These are phyloP conservation scores for Fusarium tricinctum DNA, from an alignment of 2,329 filamentous ascomycete species.

Conservation along the genomic window DNA sequence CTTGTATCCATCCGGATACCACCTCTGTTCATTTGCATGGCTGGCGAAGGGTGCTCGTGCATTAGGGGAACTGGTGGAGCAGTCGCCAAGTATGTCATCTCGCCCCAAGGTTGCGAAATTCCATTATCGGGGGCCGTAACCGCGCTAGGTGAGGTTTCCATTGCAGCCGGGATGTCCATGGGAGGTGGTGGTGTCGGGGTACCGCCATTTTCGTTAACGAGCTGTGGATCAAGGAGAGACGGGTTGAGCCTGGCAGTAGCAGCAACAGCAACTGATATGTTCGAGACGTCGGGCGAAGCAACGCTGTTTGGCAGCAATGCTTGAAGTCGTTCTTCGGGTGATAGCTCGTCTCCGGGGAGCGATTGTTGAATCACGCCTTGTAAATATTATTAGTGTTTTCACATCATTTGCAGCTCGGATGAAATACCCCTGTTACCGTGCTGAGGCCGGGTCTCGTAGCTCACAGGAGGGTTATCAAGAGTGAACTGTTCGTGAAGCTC, in stretches of 20 bases:
- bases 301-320: slow-evolving; percentile 59
- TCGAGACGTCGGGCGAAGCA: slow-evolving; percentile 60
- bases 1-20: slow-evolving; percentile 68
- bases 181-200: slow-evolving; percentile 51
- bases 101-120: slow-evolving; percentile 64
- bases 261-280: slow-evolving; percentile 69
- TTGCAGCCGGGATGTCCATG: slow-evolving; percentile 40
- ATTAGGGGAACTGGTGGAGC: slow-evolving; percentile 52
- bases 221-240: slow-evolving; percentile 67
- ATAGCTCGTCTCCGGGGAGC: slow-evolving; percentile 55
- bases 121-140: slow-evolving; percentile 45
- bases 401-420: background rate
- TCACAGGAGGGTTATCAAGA: slow-evolving; percentile 67
- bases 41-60: slow-evolving; percentile 51
- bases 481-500: slow-evolving; percentile 72
- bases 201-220: slow-evolving; percentile 53
- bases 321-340: slow-evolving; percentile 65
- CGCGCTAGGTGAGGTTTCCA: slow-evolving; percentile 44
- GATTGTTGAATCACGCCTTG: slow-evolving; percentile 44
- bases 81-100: slow-evolving; percentile 64
- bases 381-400: slow-evolving; percentile 23
- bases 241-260: slow-evolving; percentile 69
- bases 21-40: slow-evolving; percentile 57
- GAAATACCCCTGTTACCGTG: slow-evolving; percentile 48
- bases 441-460: slow-evolving; percentile 58